A percentile compares a stretch with the other conserved stretches of the same genome.
phyloP scores from a whole-genome alignment of 2,329 filamentous ascomycete species.

The Hypoxylon sp. region DNA sequence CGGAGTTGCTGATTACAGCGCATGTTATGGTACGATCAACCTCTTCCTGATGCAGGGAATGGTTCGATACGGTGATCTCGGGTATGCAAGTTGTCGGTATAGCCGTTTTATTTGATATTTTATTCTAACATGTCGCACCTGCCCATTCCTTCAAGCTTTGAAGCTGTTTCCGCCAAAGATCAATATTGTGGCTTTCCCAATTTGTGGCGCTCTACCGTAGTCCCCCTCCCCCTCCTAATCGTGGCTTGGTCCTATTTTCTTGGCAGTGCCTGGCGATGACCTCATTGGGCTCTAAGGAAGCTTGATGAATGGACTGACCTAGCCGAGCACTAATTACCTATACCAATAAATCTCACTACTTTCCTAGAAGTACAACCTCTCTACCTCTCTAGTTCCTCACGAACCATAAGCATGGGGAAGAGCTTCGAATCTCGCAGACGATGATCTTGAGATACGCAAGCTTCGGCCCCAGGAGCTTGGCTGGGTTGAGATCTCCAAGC shows the following conservation, averaged over 20 bases:
- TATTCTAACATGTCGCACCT: not conserved
- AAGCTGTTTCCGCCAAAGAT: slow-evolving; percentile 18
- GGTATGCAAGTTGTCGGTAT: slow-evolving; percentile 23
- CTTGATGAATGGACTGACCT: slow-evolving; percentile 22
- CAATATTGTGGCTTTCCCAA: slow-evolving; percentile 27
- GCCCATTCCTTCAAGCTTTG: slow-evolving; percentile 10
- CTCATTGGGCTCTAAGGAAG: slow-evolving; percentile 41
- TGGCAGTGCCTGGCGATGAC: slow-evolving; percentile 38
- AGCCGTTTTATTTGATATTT: slow-evolving; percentile 15
- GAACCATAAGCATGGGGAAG: slow-evolving; percentile 42
- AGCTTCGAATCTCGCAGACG: slow-evolving; percentile 40
- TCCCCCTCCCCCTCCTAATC: slow-evolving; percentile 1
- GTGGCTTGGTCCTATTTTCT: slow-evolving; percentile 35
- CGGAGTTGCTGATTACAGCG: slow-evolving; percentile 26
- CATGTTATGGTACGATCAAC: slow-evolving; percentile 32
- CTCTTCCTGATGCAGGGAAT: slow-evolving; percentile 16
- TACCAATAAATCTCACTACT: slow-evolving; percentile 24
- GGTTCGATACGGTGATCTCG: slow-evolving; percentile 30
- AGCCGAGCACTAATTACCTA: slow-evolving; percentile 29
- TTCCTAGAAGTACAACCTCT: not conserved
- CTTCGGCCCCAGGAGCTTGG: slow-evolving; percentile 56
- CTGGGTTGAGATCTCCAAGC: slow-evolving; percentile 51
- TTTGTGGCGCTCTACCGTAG: slow-evolving; percentile 1
- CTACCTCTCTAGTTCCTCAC: slow-evolving; percentile 18
- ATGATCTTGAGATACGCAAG: slow-evolving; percentile 55